Evolutionary conservation across 2,329 filamentous ascomycete genomes (phyloP).

Genomic region (Colletotrichum sidae): DNA sequence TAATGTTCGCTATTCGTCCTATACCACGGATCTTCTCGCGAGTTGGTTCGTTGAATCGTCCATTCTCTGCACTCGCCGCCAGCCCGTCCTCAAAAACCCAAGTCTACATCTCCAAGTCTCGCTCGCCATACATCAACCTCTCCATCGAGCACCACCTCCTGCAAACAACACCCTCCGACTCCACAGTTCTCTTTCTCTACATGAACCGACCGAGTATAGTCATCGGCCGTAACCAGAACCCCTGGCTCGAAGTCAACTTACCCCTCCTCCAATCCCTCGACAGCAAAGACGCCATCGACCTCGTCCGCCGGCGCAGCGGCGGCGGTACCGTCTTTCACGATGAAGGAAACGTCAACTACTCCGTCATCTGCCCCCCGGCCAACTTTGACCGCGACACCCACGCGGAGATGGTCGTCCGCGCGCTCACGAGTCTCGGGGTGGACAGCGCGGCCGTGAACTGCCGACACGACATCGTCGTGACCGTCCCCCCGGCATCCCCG

Average conservation of each 20-base stretch:
- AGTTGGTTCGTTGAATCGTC: neutral
- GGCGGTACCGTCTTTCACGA: conserved; percentile 97
- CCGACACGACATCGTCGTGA: conserved; percentile 91
- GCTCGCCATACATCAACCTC: conserved; percentile 88
- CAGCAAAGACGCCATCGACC: conserved; percentile 48
- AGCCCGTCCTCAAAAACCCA: conserved; percentile 65
- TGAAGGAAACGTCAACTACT: conserved; percentile 92
- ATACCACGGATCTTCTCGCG: neutral
- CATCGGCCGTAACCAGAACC: conserved; percentile 96
- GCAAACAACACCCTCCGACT: conserved; percentile 76
- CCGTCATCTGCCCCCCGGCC: conserved; percentile 83
- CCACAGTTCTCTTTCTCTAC: conserved; percentile 87
- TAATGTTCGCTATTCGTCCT: conserved; percentile 14
- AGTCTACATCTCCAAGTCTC: conserved; percentile 76
- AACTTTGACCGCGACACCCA: conserved; percentile 87
- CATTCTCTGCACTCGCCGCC: conserved; percentile 46
- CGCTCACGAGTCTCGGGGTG: conserved; percentile 72
- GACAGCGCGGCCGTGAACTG: conserved; percentile 80
- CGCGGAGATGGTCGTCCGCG: conserved; percentile 92
- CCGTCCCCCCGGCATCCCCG: conserved; percentile 45
- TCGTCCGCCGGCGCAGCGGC: conserved; percentile 87
- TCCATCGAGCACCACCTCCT: conserved; percentile 94
- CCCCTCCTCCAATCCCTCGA: conserved; percentile 57
- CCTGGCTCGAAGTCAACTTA: conserved; percentile 92
- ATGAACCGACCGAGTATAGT: conserved; percentile 88